Percentiles rank a stretch among this genome's conserved stretches.
phyloP scores from a whole-genome alignment of 257 asterid species.

The Echites panduratus region DNA sequence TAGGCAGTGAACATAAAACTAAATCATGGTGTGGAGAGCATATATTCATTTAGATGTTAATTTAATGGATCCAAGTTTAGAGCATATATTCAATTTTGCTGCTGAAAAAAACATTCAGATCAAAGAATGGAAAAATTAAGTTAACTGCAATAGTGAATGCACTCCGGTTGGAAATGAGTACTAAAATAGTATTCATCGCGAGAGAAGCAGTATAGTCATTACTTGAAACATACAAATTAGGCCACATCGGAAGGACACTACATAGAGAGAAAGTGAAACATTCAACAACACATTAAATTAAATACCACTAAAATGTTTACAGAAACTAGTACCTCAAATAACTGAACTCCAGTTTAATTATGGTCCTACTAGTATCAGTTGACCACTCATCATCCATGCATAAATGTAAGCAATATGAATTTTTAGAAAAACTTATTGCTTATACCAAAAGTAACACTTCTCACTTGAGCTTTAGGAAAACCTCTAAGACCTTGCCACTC shows the following conservation, averaged over 20 bases:
- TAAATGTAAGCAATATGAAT: background rate
- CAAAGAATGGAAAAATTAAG: too few relatives aligned
- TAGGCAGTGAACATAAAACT: too few relatives aligned
- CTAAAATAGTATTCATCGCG: too few relatives aligned
- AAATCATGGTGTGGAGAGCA: background rate
- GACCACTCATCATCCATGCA: background rate
- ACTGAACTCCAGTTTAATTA: background rate
- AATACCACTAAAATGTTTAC: too few relatives aligned
- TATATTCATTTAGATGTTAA: background rate
- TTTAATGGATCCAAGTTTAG: background rate
- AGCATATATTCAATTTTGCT: background rate
- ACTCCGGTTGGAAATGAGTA: too few relatives aligned
- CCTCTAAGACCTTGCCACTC: slow-evolving; percentile 44
- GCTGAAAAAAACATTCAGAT: background rate
- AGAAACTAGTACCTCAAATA: too few relatives aligned
- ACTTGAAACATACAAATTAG: too few relatives aligned
- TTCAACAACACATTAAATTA: too few relatives aligned
- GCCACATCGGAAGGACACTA: too few relatives aligned
- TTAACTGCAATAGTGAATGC: too few relatives aligned
- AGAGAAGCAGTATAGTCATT: too few relatives aligned
- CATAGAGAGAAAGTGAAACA: too few relatives aligned
- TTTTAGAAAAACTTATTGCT: slow-evolving; percentile 52
- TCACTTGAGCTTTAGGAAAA: slow-evolving; percentile 21
- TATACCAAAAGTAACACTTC: slow-evolving; percentile 55
- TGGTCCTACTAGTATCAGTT: background rate